Percentiles rank a stretch among this genome's conserved stretches.
Evolutionary conservation across 768 basidiomycete species (phyloP).

Genomic region (Psilocybe azurescens): DNA sequence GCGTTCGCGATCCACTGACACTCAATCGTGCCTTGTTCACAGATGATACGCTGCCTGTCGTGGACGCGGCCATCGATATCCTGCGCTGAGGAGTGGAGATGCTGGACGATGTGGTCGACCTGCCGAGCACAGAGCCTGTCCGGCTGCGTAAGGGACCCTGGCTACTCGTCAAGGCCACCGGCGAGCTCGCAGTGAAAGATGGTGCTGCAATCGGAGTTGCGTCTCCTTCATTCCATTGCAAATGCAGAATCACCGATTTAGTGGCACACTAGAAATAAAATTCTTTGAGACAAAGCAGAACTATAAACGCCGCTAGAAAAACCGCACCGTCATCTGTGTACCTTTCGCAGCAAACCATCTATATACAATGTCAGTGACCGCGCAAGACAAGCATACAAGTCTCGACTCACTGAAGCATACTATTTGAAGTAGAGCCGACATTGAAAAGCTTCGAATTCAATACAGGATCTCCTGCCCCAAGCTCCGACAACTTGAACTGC

Average conservation of each 20-base stretch:
- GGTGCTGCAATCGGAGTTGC: conserved; percentile 24
- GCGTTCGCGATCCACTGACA: conserved; percentile 43
- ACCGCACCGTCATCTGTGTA: conserved; percentile 83
- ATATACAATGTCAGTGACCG: conserved; percentile 6
- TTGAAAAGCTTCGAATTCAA: conserved; percentile 72
- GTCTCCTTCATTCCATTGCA: conserved; percentile 81
- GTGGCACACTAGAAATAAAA: conserved; percentile 73
- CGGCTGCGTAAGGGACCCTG: conserved; percentile 45
- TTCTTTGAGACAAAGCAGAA: neutral
- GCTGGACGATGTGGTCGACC: conserved; percentile 51
- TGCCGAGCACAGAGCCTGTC: conserved; percentile 55
- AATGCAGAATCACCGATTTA: conserved; percentile 82
- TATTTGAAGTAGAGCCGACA: conserved; percentile 82
- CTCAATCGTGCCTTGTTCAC: conserved; percentile 46
- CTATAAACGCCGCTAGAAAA: neutral
- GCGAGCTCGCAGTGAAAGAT: conserved; percentile 26
- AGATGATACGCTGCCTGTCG: conserved; percentile 18
- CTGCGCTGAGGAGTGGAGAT: conserved; percentile 39
- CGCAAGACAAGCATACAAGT: neutral
- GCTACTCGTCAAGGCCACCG: conserved; percentile 25
- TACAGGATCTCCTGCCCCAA: conserved; percentile 71
- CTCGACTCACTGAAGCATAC: conserved; percentile 79
- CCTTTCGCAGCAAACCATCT: conserved; percentile 94
- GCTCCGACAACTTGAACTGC: conserved; percentile 85
- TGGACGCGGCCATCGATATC: conserved; percentile 38